Percentiles rank a stretch among this genome's conserved stretches.
Evolutionary conservation across 495 filamentous ascomycete species (phyloP).

Genomic region (Hypoxylon subgilvum): DNA sequence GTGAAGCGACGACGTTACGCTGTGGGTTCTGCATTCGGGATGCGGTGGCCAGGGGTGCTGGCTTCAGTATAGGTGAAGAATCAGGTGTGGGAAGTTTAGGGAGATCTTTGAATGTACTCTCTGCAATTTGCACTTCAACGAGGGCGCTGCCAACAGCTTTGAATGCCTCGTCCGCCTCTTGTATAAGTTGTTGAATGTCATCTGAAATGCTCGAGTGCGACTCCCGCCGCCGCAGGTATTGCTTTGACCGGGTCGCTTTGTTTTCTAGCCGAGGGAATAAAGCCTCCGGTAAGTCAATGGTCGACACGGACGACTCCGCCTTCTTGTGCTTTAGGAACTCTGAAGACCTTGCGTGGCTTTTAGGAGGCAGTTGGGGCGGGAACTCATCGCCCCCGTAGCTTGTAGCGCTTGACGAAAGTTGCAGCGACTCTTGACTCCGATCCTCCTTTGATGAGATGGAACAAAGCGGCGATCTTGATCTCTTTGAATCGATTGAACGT

Average conservation of each 20-base stretch:
- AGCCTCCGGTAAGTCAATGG: conserved; percentile 35
- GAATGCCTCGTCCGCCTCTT: conserved; percentile 55
- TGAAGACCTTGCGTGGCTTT: conserved; percentile 12
- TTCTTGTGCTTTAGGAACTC: conserved; percentile 20
- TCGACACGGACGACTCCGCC: conserved; percentile 22
- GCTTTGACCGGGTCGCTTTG: conserved; percentile 34
- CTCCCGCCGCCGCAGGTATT: conserved; percentile 16
- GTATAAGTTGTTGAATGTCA: conserved; percentile 52
- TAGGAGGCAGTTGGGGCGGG: conserved; percentile 19
- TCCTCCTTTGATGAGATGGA: conserved; percentile 37
- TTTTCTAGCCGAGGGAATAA: conserved; percentile 31
- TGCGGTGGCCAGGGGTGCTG: conserved; percentile 6
- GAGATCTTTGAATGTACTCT: conserved; percentile 14
- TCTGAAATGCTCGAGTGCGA: conserved; percentile 31
- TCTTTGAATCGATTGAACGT: conserved; percentile 29
- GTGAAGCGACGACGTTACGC: conserved; percentile 7
- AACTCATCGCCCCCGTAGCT: conserved; percentile 32
- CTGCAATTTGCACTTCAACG: conserved; percentile 39
- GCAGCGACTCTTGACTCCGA: conserved; percentile 31
- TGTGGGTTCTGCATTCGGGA: conserved; percentile 7
- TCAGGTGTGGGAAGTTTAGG: conserved; percentile 30
- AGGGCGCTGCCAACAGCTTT: conserved; percentile 43
- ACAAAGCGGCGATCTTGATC: conserved; percentile 41
- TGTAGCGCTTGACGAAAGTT: conserved; percentile 33
- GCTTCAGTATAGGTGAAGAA: conserved; percentile 23